Percentiles rank a stretch among this genome's conserved stretches.
These are phyloP conservation scores for Epichloe sylvatica DNA, from an alignment of 2,329 filamentous ascomycete species.

Conservation along the genomic window DNA sequence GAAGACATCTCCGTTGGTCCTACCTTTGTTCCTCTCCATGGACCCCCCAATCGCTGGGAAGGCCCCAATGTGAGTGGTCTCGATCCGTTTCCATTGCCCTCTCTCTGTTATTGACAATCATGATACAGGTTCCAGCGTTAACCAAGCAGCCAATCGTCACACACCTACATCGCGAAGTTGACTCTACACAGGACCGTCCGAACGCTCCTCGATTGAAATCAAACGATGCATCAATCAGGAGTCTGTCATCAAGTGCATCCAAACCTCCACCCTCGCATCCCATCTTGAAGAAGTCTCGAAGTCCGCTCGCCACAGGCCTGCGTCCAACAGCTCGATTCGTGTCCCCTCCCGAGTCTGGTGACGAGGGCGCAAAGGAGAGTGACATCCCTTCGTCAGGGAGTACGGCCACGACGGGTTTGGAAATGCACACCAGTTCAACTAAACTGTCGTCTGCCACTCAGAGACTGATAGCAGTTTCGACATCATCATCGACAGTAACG, in stretches of 20 bases:
- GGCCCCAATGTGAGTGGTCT: slow-evolving; percentile 28
- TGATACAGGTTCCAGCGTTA: slow-evolving; percentile 14
- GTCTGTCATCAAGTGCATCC: slow-evolving; percentile 26
- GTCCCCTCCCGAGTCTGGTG: slow-evolving; percentile 36
- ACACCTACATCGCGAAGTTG: slow-evolving; percentile 9
- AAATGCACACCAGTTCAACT: slow-evolving; percentile 15
- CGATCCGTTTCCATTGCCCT: neutral
- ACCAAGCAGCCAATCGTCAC: slow-evolving; percentile 17
- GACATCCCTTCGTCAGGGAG: slow-evolving; percentile 29
- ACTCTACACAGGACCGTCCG: slow-evolving; percentile 6
- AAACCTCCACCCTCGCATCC: slow-evolving; percentile 38
- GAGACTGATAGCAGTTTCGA: slow-evolving; percentile 30
- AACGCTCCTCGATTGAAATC: slow-evolving; percentile 7
- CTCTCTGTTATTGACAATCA: neutral
- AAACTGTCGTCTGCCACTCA: slow-evolving; percentile 16
- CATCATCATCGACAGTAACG: slow-evolving; percentile 14
- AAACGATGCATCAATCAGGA: slow-evolving; percentile 11
- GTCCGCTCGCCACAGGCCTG: slow-evolving; percentile 37
- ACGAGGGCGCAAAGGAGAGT: slow-evolving; percentile 22
- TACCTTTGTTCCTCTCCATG: slow-evolving; percentile 41
- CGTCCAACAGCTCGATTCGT: slow-evolving; percentile 48
- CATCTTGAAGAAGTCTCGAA: slow-evolving; percentile 45
- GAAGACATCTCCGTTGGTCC: slow-evolving; percentile 43
- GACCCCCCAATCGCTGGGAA: slow-evolving; percentile 40
- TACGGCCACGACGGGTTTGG: slow-evolving; percentile 19